Evolutionary conservation across 202 grass and related monocot species (phyloP).

Genomic region (Zoysia matrella): DNA sequence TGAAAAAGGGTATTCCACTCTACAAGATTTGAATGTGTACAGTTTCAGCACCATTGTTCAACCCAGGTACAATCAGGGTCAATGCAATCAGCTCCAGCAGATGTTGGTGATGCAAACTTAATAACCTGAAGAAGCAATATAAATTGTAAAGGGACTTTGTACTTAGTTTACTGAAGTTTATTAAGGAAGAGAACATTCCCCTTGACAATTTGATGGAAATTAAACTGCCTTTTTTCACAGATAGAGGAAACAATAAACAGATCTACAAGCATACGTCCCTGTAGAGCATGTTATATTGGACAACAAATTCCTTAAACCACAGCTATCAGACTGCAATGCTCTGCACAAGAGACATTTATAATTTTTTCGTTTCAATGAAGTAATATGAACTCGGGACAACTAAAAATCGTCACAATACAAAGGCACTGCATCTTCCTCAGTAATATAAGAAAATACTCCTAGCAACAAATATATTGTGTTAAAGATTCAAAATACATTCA

Average conservation of each 20-base stretch:
- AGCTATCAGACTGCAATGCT: neutral
- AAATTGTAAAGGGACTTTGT: slow-evolving; percentile 25
- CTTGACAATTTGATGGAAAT: slow-evolving; percentile 1
- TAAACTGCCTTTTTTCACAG: slow-evolving; percentile 3
- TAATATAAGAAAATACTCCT: neutral
- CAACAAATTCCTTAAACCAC: neutral
- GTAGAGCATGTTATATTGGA: neutral
- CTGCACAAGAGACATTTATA: neutral
- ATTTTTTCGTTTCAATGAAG: neutral
- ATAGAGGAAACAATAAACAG: slow-evolving; percentile 1
- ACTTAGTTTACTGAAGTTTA: slow-evolving; percentile 15
- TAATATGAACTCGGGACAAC: neutral
- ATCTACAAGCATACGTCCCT: neutral
- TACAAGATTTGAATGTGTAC: slow-evolving; percentile 22
- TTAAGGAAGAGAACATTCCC: slow-evolving; percentile 18
- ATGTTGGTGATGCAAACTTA: slow-evolving; percentile 87
- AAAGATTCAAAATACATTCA: neutral
- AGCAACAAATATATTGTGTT: neutral
- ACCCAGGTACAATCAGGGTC: slow-evolving; percentile 85
- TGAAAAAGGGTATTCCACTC: neutral
- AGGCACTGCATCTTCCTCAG: neutral
- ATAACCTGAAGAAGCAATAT: slow-evolving; percentile 72
- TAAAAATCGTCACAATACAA: neutral
- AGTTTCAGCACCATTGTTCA: slow-evolving; percentile 78
- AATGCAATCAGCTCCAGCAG: slow-evolving; percentile 93